These are phyloP conservation scores for Endoconidiophora polonica DNA, from an alignment of 2,329 filamentous ascomycete species.

Conservation along the genomic window DNA sequence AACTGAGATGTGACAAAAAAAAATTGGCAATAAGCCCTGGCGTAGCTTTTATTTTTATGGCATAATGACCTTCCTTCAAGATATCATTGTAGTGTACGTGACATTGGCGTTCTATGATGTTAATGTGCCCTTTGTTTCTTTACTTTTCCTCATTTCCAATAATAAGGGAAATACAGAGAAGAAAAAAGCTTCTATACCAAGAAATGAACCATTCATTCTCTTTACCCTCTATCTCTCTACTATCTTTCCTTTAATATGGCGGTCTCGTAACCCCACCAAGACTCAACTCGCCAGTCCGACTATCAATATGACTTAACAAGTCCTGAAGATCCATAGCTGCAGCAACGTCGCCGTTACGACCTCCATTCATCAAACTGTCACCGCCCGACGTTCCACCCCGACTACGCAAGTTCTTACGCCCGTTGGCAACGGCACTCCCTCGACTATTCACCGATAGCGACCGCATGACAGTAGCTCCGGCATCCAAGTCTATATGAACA, in stretches of 20 bases:
- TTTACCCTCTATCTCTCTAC: not conserved
- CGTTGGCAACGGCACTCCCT: not conserved
- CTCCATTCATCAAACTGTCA: slow-evolving; percentile 4
- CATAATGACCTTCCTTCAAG: no score
- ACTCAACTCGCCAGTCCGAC: slow-evolving; percentile 27
- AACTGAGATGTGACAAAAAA: no score
- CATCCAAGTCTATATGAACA: not conserved
- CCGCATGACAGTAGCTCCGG: slow-evolving; percentile 3
- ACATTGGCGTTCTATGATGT: no score
- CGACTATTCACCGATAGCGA: slow-evolving; percentile 8
- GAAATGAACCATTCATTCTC: not conserved
- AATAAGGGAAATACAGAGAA: not conserved
- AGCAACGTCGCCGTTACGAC: slow-evolving; percentile 4
- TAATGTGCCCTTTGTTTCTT: no score
- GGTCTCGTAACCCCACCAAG: slow-evolving; percentile 31
- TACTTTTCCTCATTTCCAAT: no score
- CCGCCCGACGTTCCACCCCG: slow-evolving; percentile 6
- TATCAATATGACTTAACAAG: slow-evolving; percentile 34
- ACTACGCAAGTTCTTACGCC: slow-evolving; percentile 7
- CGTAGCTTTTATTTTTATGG: no score
- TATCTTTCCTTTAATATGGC: slow-evolving; percentile 27
- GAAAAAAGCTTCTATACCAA: not conserved
- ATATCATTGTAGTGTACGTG: no score
- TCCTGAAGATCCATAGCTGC: slow-evolving; percentile 30
- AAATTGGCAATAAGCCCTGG: no score